These are phyloP conservation scores for Ambrosia artemisiifolia DNA, from an alignment of 129 eudicot genomes.

Conservation along the genomic window DNA sequence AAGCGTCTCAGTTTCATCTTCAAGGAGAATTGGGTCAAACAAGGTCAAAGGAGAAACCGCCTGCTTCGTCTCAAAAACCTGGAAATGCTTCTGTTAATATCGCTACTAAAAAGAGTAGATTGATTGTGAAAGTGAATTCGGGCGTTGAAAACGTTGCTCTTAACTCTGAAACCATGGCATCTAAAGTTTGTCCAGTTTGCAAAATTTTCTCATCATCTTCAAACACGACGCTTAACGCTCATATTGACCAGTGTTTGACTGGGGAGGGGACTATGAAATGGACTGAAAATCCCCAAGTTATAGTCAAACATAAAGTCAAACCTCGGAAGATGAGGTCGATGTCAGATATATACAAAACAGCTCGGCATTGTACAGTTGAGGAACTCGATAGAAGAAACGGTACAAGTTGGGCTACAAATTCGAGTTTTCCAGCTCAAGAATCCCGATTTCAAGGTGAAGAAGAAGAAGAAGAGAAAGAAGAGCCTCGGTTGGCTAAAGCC, in stretches of 20 bases:
- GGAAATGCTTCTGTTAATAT: conserved; percentile 17
- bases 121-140: conserved; percentile 45
- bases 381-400: conserved; percentile 93
- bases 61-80: conserved; percentile 22
- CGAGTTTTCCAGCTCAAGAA: conserved; percentile 42
- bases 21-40: background rate
- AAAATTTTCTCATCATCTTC: conserved; percentile 81
- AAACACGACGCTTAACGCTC: conserved; percentile 92
- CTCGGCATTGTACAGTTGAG: conserved; percentile 67
- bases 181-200: conserved; percentile 92
- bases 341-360: conserved; percentile 69
- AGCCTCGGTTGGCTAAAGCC: conserved; percentile 18
- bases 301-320: conserved; percentile 66
- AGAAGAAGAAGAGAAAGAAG: conserved; percentile 19
- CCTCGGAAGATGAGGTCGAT: conserved; percentile 64
- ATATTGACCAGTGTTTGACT: conserved; percentile 88
- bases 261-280: conserved; percentile 53
- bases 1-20: conserved; percentile 3
- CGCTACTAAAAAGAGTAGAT: conserved; percentile 50
- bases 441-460: conserved; percentile 34
- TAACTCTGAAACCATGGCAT: conserved; percentile 60
- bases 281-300: conserved; percentile 41
- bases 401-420: conserved; percentile 66
- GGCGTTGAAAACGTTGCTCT: conserved; percentile 33
- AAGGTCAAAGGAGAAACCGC: conserved; percentile 25